Conservation (phyloP, 2,329 filamentous ascomycete genomes). For the Trichophyton schoenleinii region DNA sequence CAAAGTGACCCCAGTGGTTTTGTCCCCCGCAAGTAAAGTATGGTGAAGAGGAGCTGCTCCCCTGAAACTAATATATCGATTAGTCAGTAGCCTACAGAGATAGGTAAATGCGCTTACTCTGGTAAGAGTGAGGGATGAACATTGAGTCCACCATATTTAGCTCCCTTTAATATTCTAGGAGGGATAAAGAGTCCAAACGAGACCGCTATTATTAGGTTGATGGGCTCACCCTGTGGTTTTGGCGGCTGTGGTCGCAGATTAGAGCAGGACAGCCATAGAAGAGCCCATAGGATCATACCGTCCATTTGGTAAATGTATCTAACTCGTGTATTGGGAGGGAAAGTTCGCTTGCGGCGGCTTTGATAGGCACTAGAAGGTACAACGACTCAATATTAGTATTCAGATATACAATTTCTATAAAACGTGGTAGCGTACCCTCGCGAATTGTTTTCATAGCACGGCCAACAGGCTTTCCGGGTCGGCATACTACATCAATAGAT, state of each 20-base stretch:
- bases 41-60: conserved; percentile 81
- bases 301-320: conserved; percentile 74
- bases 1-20: conserved; percentile 61
- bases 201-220: conserved; percentile 77
- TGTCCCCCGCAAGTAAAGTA: conserved; percentile 53
- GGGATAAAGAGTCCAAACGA: conserved; percentile 91
- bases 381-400: not conserved
- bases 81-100: not conserved
- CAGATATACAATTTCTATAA: not conserved
- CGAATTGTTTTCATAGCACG: conserved; percentile 57
- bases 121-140: conserved; percentile 86
- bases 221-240: conserved; percentile 29
- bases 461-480: conserved; percentile 65
- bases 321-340: conserved; percentile 58
- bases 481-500: conserved; percentile 75
- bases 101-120: conserved; percentile 42
- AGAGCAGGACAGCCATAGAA: conserved; percentile 11
- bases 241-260: conserved; percentile 40
- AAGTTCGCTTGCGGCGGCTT: conserved; percentile 50
- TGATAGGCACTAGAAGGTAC: conserved; percentile 54
- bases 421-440: conserved; percentile 40
- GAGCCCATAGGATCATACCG: conserved; percentile 38
- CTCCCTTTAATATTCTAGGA: conserved; percentile 52
- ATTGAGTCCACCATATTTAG: conserved; percentile 79
- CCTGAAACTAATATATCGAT: conserved; percentile 47